These are phyloP conservation scores for Penicillium vulpinum DNA, from an alignment of 2,329 filamentous ascomycete species.

Conservation along the genomic window DNA sequence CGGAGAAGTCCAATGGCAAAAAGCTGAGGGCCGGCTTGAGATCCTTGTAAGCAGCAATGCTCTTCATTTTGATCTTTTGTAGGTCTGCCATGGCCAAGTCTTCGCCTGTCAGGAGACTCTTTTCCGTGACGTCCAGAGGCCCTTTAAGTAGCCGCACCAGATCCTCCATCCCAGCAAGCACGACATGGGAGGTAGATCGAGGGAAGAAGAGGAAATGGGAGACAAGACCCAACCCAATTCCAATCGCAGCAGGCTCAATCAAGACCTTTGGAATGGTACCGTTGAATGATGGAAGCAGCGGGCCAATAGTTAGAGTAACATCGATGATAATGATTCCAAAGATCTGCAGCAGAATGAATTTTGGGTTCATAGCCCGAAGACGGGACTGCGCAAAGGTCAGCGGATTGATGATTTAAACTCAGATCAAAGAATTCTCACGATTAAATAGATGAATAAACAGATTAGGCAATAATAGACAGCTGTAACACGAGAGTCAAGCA, in stretches of 20 bases:
- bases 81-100: conserved; percentile 24
- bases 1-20: conserved; percentile 50
- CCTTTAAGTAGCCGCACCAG: conserved; percentile 30
- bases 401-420: neutral
- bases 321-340: conserved; percentile 52
- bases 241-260: conserved; percentile 50
- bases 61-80: conserved; percentile 32
- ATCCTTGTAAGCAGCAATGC: conserved; percentile 41
- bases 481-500: conserved; percentile 51
- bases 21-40: conserved; percentile 46
- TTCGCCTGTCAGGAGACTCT: conserved; percentile 17
- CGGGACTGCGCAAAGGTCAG: conserved; percentile 35
- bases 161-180: conserved; percentile 37
- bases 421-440: conserved; percentile 22
- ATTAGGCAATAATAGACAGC: conserved; percentile 41
- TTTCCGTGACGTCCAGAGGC: conserved; percentile 34
- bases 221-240: conserved; percentile 47
- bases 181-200: conserved; percentile 50
- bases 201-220: conserved; percentile 53
- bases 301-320: conserved; percentile 48
- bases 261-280: conserved; percentile 42
- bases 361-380: conserved; percentile 48
- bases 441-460: conserved; percentile 48
- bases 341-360: conserved; percentile 48
- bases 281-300: conserved; percentile 44